Evolutionary conservation across 2,329 filamentous ascomycete genomes (phyloP), one percentile per base, ranked within the genome.

Genomic region (Fusarium heterosporum): DNA sequence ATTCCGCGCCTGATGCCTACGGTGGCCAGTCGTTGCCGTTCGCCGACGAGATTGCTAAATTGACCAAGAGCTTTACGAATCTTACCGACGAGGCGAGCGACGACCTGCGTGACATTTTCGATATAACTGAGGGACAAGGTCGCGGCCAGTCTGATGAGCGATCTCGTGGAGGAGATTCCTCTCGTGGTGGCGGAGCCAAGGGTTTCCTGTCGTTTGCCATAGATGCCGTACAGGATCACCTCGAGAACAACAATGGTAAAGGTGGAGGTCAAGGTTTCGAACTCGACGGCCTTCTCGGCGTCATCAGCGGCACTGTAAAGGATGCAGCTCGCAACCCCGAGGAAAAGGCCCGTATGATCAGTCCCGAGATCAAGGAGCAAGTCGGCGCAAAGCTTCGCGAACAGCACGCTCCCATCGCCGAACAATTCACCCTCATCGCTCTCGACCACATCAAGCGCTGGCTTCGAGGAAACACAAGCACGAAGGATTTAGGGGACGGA

Each of bases 391-490:
- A 79, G 70, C 73, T 83, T 17, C 74, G 76, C 17, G 72, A 79
- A 63, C 80, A 81, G 60, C 81, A 83, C 47, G 78, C 76, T 0
- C 75, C 80, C 8, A 77, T 83, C 53, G 81, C 81, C 2, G 81
- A 82, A 69, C 79, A 82, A 63, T 83, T 83, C 43, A 83, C 81
- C 3, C 74, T 74, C 26, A 81, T 83, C 41, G 81, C 81, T 0
- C 69, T 82, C n/a, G 79, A 81, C 8, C 80, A 81, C 52, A 80
- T 83, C 75, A 83, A 83, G 75, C 74, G 73, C 46, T 83, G 80
- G 80, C 70, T 82, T 41, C 75, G 80, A 8, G 80, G 79, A 12
- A 81, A 82, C 55, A 81, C 79, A 4, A 79, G 74, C 59, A 75
- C 76, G 2, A 74, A 78, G 6, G 80, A 82, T 53, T 56, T 82